phyloP scores from a whole-genome alignment of 1,284 basidiomycete species.

The Sporisorium sorghi region DNA sequence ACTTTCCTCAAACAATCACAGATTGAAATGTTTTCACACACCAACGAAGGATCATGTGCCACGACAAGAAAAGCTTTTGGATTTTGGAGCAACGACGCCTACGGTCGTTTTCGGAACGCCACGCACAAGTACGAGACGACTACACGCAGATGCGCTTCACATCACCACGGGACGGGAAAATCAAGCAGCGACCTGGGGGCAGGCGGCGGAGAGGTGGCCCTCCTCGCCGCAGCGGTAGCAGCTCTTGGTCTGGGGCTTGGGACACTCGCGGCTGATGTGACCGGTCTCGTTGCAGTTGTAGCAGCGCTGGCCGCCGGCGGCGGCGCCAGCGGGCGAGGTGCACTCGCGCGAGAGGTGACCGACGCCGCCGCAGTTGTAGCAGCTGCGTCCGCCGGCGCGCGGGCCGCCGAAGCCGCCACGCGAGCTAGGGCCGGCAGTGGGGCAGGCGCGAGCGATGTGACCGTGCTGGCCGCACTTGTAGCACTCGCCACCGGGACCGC shows the following conservation, averaged over 20 bases:
- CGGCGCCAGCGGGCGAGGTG: conserved; percentile 55
- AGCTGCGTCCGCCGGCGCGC: conserved; percentile 52
- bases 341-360: conserved; percentile 67
- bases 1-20: too few relatives aligned
- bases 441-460: conserved; percentile 66
- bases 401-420: conserved; percentile 42
- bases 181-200: conserved; percentile 46
- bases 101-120: too few relatives aligned
- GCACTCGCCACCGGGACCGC: conserved; percentile 59
- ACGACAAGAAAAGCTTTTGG: background rate
- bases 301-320: conserved; percentile 55
- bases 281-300: conserved; percentile 67
- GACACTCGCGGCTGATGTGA: conserved; percentile 64
- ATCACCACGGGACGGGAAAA: background rate
- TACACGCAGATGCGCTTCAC: background rate
- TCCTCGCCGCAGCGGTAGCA: conserved; percentile 62
- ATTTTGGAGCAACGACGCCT: background rate
- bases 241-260: conserved; percentile 61
- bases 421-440: conserved; percentile 39
- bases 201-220: conserved; percentile 51
- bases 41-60: background rate
- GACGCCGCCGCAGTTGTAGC: conserved; percentile 67
- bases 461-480: conserved; percentile 62
- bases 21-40: too few relatives aligned
- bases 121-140: background rate